phyloP scores from a whole-genome alignment of 306 rosid genomes.

The Prunus mongolica region DNA sequence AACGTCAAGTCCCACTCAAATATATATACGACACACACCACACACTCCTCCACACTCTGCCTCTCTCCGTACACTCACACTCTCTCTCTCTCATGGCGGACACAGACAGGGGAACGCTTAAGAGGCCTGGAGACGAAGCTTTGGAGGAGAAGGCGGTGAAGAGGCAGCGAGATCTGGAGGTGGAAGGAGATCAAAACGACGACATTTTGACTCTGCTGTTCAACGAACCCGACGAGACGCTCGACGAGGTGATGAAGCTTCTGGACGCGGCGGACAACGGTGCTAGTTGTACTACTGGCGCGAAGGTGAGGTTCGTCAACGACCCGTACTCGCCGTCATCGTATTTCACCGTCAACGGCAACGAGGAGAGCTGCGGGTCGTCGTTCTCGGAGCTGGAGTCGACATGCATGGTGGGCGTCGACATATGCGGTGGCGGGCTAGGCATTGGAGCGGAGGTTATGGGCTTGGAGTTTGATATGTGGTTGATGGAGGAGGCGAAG shows the following conservation, averaged over 20 bases:
- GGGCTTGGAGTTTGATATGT: not conserved
- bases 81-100: constrained; percentile 15
- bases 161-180: constrained; percentile 5
- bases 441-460: not conserved
- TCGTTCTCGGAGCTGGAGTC: constrained; percentile 47
- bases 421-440: constrained; percentile 5
- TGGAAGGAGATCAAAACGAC: not conserved
- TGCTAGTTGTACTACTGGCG: not conserved
- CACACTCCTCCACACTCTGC: not conserved
- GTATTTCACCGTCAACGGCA: constrained; percentile 64
- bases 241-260: constrained; percentile 5
- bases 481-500: not conserved
- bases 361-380: constrained; percentile 80
- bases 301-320: constrained; percentile 41
- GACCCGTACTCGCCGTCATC: constrained; percentile 53
- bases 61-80: not conserved
- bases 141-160: not conserved
- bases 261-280: constrained; percentile 1
- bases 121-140: constrained; percentile 2
- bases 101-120: not conserved
- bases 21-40: not conserved
- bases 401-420: not conserved
- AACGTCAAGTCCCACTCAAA: not conserved
- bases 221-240: not conserved
- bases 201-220: not conserved